These are phyloP conservation scores for Leucaena leucocephala DNA, from an alignment of 306 rosid species.

Conservation along the genomic window DNA sequence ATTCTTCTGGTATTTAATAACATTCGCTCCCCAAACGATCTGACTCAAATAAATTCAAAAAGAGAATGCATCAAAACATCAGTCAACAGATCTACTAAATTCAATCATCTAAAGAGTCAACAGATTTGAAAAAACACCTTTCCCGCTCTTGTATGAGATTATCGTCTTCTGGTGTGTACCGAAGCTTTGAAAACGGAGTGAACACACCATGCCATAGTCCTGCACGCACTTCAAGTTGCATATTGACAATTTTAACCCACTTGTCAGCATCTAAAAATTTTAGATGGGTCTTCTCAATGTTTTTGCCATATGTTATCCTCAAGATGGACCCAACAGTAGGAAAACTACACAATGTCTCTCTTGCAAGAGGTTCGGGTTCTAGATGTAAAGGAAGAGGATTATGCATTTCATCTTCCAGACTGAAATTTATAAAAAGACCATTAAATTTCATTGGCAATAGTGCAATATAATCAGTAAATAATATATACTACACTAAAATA, in stretches of 20 bases:
- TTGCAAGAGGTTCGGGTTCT: constrained; percentile 45
- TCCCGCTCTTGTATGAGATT: constrained; percentile 44
- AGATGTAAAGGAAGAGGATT: constrained; percentile 38
- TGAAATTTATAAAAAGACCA: background rate
- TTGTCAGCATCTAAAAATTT: constrained; percentile 36
- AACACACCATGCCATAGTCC: constrained; percentile 64
- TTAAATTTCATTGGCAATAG: background rate
- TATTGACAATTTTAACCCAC: constrained; percentile 64
- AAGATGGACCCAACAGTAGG: constrained; percentile 68
- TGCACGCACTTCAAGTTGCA: constrained; percentile 40
- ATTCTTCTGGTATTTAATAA: constrained; percentile 30
- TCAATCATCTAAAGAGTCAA: constrained; percentile 12
- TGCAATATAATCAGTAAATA: background rate
- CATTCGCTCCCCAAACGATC: constrained; percentile 53
- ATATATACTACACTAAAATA: background rate
- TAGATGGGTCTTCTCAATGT: constrained; percentile 37
- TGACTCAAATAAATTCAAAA: constrained; percentile 29
- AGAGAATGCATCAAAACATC: background rate
- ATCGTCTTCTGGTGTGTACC: constrained; percentile 39
- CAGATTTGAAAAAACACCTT: constrained; percentile 57
- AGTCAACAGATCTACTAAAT: background rate
- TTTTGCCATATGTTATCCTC: constrained; percentile 43
- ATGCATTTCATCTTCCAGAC: background rate
- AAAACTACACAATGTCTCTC: constrained; percentile 50
- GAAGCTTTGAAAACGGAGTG: constrained; percentile 52